Evolutionary conservation across 371 early-diverging fungal species (phyloP), one percentile per base, ranked within the genome.

Genomic region (Saksenaea vasiformis): DNA sequence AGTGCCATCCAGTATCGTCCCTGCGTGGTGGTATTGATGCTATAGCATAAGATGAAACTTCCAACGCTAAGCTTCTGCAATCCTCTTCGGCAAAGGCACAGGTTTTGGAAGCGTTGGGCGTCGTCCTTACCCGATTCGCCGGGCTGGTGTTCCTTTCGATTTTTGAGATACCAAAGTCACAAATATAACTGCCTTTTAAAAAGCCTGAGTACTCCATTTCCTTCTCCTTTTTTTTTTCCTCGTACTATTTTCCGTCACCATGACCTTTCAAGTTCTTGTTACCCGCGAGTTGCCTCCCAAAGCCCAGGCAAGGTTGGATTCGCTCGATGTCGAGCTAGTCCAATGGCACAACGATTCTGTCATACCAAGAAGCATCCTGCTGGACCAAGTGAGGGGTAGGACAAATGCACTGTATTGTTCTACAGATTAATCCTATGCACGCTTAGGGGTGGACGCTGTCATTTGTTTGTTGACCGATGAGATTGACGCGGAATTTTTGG

Each of bases 401-500:
- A 19, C 1, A 44, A 24, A 4, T 3, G 35, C 4, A 39, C 41
- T 28, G 19, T 60, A 43, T 44, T 38, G 11, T 38, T 38, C 15
- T 38, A 31, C 31, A 31, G 7, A 31, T 13, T 61, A 34, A n/a
- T 53, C 34, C 43, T 43, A 13, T 27, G 27, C 3, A 17, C 35
- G 13, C 22, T 56, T 53, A 68, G 88, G 84, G 35, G 83, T 80
- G 0, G 77, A 87, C 27, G 93, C 87, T 0, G 72, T 90, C 28
- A 54, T 92, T 5, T 87, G 89, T 68, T 73, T 90, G 63, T 67
- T 92, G 59, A 82, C 87, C 0, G 90, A 93, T 38, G 82, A 82
- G 39, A 81, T 94, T 41, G 90, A 93, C 64, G 66, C 69, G 7
- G 90, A 92, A 62, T 54, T 92, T 0, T 57, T 93, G 35, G 80